Evolutionary conservation across 768 basidiomycete species (phyloP).

Genomic region (Russula dissimulans): DNA sequence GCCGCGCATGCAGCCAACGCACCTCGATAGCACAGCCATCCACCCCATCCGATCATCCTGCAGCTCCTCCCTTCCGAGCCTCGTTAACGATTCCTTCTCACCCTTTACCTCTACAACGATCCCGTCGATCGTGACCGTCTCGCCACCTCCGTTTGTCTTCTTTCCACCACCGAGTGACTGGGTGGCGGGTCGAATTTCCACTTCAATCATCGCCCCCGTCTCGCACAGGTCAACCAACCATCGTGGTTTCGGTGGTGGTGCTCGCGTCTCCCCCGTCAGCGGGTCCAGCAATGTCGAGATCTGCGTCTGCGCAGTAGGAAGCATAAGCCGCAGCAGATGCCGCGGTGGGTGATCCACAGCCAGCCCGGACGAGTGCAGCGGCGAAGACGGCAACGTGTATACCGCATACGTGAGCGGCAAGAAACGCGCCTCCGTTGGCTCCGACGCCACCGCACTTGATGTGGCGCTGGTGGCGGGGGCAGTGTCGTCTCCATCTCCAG

Average conservation of each 20-base stretch:
- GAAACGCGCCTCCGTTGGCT: conserved; percentile 12
- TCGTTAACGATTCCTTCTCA: conserved; percentile 71
- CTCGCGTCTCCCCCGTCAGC: conserved; percentile 57
- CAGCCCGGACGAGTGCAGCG: conserved; percentile 65
- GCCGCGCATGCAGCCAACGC: conserved; percentile 17
- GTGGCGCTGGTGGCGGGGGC: not conserved
- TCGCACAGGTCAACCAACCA: conserved; percentile 68
- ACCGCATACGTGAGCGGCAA: conserved; percentile 53
- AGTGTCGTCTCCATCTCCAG: not conserved
- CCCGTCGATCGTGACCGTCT: conserved; percentile 36
- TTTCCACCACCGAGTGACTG: conserved; percentile 15
- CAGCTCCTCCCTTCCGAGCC: conserved; percentile 65
- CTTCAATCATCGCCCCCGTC: conserved; percentile 47
- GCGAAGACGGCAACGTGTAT: conserved; percentile 73
- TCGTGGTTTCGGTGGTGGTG: conserved; percentile 51
- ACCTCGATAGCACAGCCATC: conserved; percentile 65
- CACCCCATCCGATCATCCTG: conserved; percentile 59
- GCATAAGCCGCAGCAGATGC: conserved; percentile 65
- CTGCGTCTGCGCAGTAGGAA: conserved; percentile 80
- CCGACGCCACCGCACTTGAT: not conserved
- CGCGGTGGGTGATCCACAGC: conserved; percentile 45
- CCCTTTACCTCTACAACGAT: conserved; percentile 38
- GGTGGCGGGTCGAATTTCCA: conserved; percentile 41
- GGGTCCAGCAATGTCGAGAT: conserved; percentile 73
- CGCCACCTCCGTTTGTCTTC: conserved; percentile 25